A percentile compares a stretch with the other conserved stretches of the same genome.
Conservation (phyloP, 2,329 filamentous ascomycete genomes). For the Pseudogymnoascus sp. region DNA sequence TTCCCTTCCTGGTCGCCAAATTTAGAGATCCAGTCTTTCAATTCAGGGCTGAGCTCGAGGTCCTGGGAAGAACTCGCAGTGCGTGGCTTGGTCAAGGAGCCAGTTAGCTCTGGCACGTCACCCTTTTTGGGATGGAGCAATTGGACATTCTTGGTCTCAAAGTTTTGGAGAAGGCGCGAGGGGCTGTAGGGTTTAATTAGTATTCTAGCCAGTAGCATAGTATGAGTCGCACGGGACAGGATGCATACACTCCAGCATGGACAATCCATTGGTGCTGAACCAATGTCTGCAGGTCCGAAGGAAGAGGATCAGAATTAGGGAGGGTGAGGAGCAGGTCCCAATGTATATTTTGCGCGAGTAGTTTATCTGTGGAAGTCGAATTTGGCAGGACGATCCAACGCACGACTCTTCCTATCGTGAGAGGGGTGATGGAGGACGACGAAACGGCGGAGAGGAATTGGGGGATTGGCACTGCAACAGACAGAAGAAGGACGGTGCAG, state of each 20-base stretch:
- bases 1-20: conserved; percentile 28
- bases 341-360: conserved; percentile 29
- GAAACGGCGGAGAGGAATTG: conserved; percentile 35
- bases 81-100: conserved; percentile 24
- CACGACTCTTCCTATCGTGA: conserved; percentile 35
- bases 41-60: conserved; percentile 45
- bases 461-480: conserved; percentile 30
- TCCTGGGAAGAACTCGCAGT: conserved; percentile 34
- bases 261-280: conserved; percentile 29
- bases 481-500: conserved; percentile 39
- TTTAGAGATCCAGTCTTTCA: conserved; percentile 41
- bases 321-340: conserved; percentile 44
- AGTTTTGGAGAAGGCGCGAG: conserved; percentile 31
- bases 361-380: conserved; percentile 30
- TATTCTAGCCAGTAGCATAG: not conserved
- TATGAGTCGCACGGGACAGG: not conserved
- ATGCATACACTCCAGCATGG: conserved; percentile 30
- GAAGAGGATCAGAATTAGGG: conserved; percentile 23
- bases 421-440: conserved; percentile 28
- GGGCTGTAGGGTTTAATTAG: conserved; percentile 22
- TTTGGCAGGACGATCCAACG: conserved; percentile 43
- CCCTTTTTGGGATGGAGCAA: conserved; percentile 31
- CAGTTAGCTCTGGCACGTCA: conserved; percentile 31
- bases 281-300: conserved; percentile 19
- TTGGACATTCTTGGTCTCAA: conserved; percentile 29